Evolutionary conservation across 2,329 filamentous ascomycete genomes (phyloP), one percentile per base, ranked within the genome.

Genomic region (Thermoascus crustaceus): DNA sequence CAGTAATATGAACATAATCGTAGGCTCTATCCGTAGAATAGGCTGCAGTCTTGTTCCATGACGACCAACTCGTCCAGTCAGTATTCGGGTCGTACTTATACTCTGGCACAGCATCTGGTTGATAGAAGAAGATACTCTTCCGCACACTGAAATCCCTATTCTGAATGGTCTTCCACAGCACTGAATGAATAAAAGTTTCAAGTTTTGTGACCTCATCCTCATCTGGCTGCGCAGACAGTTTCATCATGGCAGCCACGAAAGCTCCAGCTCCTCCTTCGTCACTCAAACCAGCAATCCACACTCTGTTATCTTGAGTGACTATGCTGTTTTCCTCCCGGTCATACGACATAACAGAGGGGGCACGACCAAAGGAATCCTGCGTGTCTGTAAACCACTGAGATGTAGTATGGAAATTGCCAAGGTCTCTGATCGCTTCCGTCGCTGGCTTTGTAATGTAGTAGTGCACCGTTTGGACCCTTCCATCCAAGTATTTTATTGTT

Each of bases 191-290:
- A 41, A 78, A 78, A 2, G 60, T 54, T 37, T 79, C 76, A 0
- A 80, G 58, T 39, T 70, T 68, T 0, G 59, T 45, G 1, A 78
- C 52, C 41, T 78, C 72, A 0, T 52, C 53, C 0, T 66, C 58
- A 7, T 65, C 53, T 0, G 75, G 73, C 21, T 71, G 70, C 5
- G 67, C 50, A 2, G 64, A 62, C 38, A 76, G 70, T 53, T 79
- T 78, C 56, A 74, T 66, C 2, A 66, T 57, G 0, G 71, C 69
- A 0, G 74, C 71, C 1, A 77, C 63, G 41, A 69, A 77, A 0
- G 73, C 68, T 1, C 73, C 73, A 0, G 71, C 69, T 1, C 75
- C 75, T 0, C 63, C 75, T 53, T 79, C 75, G 38, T 78, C 75
- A 37, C 72, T 76, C 1, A 79, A 60, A 0, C 75, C 75, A 1